Conservation (phyloP, 2,329 filamentous ascomycete species). For the Penicillium sp. region DNA sequence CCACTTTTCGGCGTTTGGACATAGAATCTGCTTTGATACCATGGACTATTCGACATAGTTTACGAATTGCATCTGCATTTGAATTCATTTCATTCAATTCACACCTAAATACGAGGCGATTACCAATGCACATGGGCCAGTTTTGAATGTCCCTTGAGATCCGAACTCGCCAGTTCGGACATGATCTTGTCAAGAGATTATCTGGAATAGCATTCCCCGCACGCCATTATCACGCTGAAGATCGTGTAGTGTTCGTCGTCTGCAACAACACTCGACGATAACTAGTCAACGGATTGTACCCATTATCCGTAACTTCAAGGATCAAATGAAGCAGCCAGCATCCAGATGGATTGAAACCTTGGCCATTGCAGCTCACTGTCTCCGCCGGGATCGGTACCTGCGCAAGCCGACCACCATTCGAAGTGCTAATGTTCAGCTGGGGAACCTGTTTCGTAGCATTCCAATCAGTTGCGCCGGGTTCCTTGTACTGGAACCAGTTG, state of each 20-base stretch:
- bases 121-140: too few relatives aligned
- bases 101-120: too few relatives aligned
- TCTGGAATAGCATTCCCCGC: too few relatives aligned
- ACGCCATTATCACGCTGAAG: not conserved
- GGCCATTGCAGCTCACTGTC: slow-evolving; percentile 4
- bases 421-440: slow-evolving; percentile 9
- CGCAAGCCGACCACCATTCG: slow-evolving; percentile 11
- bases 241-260: slow-evolving; percentile 1
- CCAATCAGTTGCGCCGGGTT: slow-evolving; percentile 19
- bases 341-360: not conserved
- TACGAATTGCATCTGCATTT: not conserved
- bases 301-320: slow-evolving; percentile 8
- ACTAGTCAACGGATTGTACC: slow-evolving; percentile 5
- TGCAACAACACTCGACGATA: slow-evolving; percentile 8
- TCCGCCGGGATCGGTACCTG: slow-evolving; percentile 18
- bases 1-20: slow-evolving; percentile 21
- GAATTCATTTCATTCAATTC: too few relatives aligned
- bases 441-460: slow-evolving; percentile 15
- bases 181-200: too few relatives aligned
- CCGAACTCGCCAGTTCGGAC: too few relatives aligned
- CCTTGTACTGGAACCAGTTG: slow-evolving; percentile 25
- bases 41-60: slow-evolving; percentile 11
- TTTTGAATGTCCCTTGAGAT: too few relatives aligned
- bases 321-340: slow-evolving; percentile 5
- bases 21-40: slow-evolving; percentile 20